phyloP scores from a whole-genome alignment of 176 grass and related monocot species.

The Coix lacrymajobi region DNA sequence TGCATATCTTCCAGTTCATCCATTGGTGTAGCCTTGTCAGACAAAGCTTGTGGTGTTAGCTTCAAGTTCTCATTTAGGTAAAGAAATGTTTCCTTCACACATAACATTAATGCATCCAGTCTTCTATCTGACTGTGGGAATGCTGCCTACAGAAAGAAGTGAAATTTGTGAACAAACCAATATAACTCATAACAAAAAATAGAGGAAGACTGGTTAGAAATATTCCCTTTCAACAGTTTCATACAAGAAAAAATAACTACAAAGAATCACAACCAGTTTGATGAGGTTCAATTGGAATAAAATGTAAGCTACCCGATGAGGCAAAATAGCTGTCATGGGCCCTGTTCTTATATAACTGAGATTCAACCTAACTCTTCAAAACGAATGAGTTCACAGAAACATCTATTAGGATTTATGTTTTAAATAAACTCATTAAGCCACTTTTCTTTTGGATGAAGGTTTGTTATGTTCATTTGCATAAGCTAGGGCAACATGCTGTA shows the following conservation, averaged over 20 bases:
- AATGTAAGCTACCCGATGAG: background rate
- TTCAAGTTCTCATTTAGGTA: constrained; percentile 90
- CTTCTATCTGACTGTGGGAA: constrained; percentile 86
- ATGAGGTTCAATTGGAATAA: background rate
- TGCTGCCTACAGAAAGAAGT: constrained; percentile 60
- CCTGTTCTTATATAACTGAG: background rate
- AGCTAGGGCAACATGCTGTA: background rate
- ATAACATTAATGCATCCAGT: constrained; percentile 93
- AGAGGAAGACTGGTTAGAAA: background rate
- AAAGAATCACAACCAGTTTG: background rate
- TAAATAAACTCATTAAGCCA: background rate
- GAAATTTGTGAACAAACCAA: constrained; percentile 8
- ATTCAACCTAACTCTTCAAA: background rate
- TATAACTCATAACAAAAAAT: background rate
- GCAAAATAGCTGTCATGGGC: background rate
- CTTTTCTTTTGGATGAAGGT: background rate
- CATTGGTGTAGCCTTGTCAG: constrained; percentile 77
- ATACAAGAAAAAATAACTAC: background rate
- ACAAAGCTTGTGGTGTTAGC: constrained; percentile 74
- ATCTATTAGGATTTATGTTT: background rate
- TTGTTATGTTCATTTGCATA: background rate
- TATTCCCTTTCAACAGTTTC: background rate
- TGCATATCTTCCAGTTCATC: constrained; percentile 98
- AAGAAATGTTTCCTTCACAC: constrained; percentile 80
- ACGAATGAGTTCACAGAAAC: background rate